Percentiles rank a stretch among this genome's conserved stretches.
Evolutionary conservation across 768 basidiomycete genomes (phyloP).

Genomic region (Boletales sp.): DNA sequence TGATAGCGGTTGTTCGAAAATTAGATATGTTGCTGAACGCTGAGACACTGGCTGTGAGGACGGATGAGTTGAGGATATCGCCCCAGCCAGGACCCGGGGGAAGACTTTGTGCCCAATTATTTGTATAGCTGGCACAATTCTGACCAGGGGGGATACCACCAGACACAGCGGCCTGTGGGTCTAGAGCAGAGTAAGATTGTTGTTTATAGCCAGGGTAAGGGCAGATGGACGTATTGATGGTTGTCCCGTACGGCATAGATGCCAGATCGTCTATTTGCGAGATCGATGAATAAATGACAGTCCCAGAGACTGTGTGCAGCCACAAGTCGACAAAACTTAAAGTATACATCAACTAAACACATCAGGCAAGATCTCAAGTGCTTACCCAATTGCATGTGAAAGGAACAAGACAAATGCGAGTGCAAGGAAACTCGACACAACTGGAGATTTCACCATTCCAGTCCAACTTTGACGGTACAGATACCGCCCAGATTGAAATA

Average conservation of each 20-base stretch:
- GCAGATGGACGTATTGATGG: neutral
- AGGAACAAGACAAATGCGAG: neutral
- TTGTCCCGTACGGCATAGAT: neutral
- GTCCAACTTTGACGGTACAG: neutral
- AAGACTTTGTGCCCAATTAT: neutral
- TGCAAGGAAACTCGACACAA: neutral
- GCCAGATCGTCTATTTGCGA: neutral
- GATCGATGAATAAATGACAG: neutral
- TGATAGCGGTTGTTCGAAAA: neutral
- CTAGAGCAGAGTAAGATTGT: neutral
- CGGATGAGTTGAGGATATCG: neutral
- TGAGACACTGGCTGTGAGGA: neutral
- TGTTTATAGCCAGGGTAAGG: slow-evolving; percentile 1
- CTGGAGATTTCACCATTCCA: neutral
- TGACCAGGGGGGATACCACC: neutral
- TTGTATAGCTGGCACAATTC: slow-evolving; percentile 1
- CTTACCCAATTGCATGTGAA: slow-evolving; percentile 1
- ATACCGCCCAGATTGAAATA: neutral
- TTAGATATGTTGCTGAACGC: neutral
- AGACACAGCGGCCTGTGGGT: neutral
- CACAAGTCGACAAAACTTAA: slow-evolving; percentile 1
- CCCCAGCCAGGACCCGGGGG: slow-evolving; percentile 1
- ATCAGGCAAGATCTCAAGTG: neutral
- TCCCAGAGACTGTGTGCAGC: slow-evolving; percentile 1
- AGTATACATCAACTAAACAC: neutral